Evolutionary conservation across 1,284 basidiomycete genomes (phyloP), one percentile per base, ranked within the genome.

Genomic region (Ustanciosporium gigantosporum): DNA sequence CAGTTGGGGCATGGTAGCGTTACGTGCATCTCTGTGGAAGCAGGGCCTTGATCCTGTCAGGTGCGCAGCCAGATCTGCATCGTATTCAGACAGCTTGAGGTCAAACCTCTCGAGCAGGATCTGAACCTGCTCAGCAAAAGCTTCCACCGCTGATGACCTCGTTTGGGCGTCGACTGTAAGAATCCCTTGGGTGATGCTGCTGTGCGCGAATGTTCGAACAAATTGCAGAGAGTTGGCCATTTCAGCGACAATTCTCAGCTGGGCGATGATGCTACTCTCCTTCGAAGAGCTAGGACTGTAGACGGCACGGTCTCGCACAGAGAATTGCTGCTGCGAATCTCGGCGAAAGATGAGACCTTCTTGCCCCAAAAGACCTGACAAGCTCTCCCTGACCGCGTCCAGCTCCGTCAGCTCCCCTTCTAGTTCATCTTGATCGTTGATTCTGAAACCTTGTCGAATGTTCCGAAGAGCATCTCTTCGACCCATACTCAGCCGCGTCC

Each of bases 51-150:
- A n/a, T n/a, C n/a, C n/a, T 29, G 27, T 29, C 27, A 29, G 27
- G 20, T 11, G 40, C 1, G 34, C 37, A 7, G 46, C 36, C 6
- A 65, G 25, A 22, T 65, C 61, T 22, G 46, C 43, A 13, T 65
- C 61, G 34, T 47, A 24, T 22, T 59, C 47, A 14, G 61, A 55
- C 0, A 58, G 41, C 1, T 25, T 29, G 0, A 41, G 19, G 5
- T 29, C 14, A 4, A 57, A 20, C 5, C 55, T 43, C 27, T 65
- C 49, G 1, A 65, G 46, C 14, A 65, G n/a, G 14, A 21, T n/a
- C 31, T 49, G 46, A 2, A 65, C 22, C 31, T 55, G 43, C 17
- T 65, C 61, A 8, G 61, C 56, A 16, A 59, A 58, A 9, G 61
- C 61, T 40, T 65, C 55, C 14, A 55, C 37, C 1, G 55, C 59